Conservation (phyloP, 352 stramenopile genomes). For the Globisporangium okanoganense region DNA sequence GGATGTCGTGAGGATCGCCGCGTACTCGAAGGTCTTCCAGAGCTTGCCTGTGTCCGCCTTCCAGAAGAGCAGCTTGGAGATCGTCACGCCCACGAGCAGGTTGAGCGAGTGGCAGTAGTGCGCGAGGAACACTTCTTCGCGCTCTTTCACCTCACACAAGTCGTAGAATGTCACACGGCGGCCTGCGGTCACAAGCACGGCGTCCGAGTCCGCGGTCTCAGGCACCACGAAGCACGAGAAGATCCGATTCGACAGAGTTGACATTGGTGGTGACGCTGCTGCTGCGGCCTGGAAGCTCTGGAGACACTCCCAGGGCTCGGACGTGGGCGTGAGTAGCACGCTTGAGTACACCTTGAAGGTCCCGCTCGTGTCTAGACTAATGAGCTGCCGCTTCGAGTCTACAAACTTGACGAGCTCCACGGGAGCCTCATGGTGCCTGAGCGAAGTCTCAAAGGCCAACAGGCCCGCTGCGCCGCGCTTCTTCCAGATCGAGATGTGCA, state of each 20-base stretch:
- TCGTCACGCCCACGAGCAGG: conserved; percentile 50
- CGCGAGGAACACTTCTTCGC: conserved; percentile 63
- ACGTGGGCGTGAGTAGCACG: conserved; percentile 38
- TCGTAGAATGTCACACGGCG: conserved; percentile 50
- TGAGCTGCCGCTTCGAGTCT: conserved; percentile 52
- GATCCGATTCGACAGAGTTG: conserved; percentile 6
- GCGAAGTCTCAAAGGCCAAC: conserved; percentile 27
- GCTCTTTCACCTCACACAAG: conserved; percentile 46
- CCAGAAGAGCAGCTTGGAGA: conserved; percentile 57
- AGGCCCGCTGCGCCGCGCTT: conserved; percentile 27
- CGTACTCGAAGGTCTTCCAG: conserved; percentile 54
- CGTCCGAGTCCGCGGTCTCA: conserved; percentile 42
- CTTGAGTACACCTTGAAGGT: conserved; percentile 46
- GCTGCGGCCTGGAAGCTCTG: conserved; percentile 30
- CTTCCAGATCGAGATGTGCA: conserved; percentile 53
- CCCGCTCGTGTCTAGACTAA: conserved; percentile 45
- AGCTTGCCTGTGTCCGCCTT: conserved; percentile 42
- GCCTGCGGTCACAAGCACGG: conserved; percentile 46
- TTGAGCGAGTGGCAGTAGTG: conserved; percentile 55
- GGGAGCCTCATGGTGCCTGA: conserved; percentile 33
- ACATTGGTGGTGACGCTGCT: conserved; percentile 4
- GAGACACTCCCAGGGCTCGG: conserved; percentile 45
- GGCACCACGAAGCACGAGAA: conserved; percentile 30
- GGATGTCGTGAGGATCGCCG: conserved; percentile 25
- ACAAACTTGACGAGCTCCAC: conserved; percentile 48